phyloP scores from a whole-genome alignment of 768 basidiomycete genomes.

The Pilatotrama ljubarskyi region DNA sequence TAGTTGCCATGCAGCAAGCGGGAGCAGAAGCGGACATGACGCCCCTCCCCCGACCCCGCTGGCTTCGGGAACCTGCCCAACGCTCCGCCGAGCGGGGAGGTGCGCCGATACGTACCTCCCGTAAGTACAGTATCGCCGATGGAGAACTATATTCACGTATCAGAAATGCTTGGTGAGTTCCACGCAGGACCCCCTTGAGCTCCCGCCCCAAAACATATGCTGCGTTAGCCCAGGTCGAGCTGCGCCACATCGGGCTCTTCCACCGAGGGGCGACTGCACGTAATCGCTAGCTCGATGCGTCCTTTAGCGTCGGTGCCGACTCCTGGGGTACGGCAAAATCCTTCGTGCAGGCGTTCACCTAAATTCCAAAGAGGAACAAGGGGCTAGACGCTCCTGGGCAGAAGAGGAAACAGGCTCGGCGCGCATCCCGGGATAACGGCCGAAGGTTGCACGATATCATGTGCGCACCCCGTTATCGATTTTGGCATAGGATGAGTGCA shows the following conservation, averaged over 20 bases:
- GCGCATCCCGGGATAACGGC: neutral
- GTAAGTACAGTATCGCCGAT: too few relatives aligned
- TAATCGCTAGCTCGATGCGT: neutral
- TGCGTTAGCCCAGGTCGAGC: neutral
- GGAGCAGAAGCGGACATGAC: neutral
- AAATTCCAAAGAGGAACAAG: neutral
- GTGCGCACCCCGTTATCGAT: conserved; percentile 2
- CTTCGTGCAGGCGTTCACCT: neutral
- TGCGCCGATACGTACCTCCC: neutral
- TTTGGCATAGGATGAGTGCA: conserved; percentile 6
- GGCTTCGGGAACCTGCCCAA: neutral
- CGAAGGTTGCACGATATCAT: neutral
- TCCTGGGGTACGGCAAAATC: neutral
- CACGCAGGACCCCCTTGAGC: neutral
- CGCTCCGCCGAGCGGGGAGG: neutral
- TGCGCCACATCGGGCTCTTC: neutral
- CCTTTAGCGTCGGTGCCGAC: conserved; percentile 1
- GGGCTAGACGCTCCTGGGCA: neutral
- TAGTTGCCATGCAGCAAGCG: neutral
- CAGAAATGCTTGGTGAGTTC: neutral
- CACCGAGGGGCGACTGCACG: neutral
- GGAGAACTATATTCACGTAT: neutral
- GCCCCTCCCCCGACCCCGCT: neutral
- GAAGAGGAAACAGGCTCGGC: neutral
- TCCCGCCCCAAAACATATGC: neutral